A percentile compares a stretch with the other conserved stretches of the same genome.
Conservation (phyloP, 176 grass and related monocot genomes). For the Cenchrus fungigraminus region DNA sequence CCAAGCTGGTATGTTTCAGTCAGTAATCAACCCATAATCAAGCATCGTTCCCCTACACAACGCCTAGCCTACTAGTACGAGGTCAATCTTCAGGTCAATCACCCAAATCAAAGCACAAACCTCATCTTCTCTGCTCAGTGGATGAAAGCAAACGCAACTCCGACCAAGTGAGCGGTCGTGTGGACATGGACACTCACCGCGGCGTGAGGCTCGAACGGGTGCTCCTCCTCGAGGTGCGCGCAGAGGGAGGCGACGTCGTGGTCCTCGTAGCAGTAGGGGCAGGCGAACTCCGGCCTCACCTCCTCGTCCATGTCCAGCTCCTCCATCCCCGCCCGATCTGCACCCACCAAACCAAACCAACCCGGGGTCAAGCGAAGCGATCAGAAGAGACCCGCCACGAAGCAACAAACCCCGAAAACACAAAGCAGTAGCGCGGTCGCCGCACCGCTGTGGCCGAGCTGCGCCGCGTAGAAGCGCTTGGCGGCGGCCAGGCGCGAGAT, state of each 20-base stretch:
- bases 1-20: not conserved
- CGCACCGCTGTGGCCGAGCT: conserved; percentile 65
- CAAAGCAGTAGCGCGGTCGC: not conserved
- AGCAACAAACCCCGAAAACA: not conserved
- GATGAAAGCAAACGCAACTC: not conserved
- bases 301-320: conserved; percentile 87
- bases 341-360: conserved; percentile 15
- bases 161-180: not conserved
- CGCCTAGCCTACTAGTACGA: not conserved
- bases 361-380: not conserved
- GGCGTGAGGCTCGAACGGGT: conserved; percentile 76
- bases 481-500: conserved; percentile 89
- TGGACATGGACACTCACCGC: conserved; percentile 44
- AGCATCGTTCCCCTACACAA: not conserved
- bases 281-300: conserved; percentile 74
- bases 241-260: conserved; percentile 82
- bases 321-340: conserved; percentile 77
- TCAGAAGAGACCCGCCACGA: not conserved
- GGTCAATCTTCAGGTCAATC: conserved; percentile 12
- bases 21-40: not conserved
- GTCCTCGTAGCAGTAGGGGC: conserved; percentile 99
- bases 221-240: conserved; percentile 91
- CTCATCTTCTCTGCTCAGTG: not conserved
- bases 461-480: conserved; percentile 80
- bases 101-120: not conserved